Evolutionary conservation across 805 yeast species (phyloP).

Genomic region (Priceomyces haplophilus): DNA sequence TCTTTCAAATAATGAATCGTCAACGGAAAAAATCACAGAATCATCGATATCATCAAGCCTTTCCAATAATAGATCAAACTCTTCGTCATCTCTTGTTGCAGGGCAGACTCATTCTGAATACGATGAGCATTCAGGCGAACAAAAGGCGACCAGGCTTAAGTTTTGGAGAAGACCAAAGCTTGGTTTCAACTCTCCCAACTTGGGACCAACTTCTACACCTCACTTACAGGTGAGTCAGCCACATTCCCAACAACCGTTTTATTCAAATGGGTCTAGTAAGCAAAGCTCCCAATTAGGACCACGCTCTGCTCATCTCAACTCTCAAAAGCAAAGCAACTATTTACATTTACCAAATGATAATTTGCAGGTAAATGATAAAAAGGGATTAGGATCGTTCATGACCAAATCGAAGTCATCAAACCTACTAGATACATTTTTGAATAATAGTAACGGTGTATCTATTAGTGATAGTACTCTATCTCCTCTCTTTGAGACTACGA

Average conservation of each 20-base stretch:
- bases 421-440: constrained; percentile 36
- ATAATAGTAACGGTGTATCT: constrained; percentile 11
- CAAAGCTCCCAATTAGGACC: constrained; percentile 6
- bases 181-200: constrained; percentile 18
- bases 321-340: constrained; percentile 1
- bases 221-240: background rate
- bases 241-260: constrained; percentile 7
- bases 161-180: constrained; percentile 46
- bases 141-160: constrained; percentile 41
- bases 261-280: constrained; percentile 6
- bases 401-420: constrained; percentile 49
- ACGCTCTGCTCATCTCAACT: constrained; percentile 6
- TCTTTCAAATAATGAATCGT: constrained; percentile 2
- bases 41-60: constrained; percentile 2
- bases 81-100: constrained; percentile 15
- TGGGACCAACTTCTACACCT: constrained; percentile 6
- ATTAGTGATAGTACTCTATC: constrained; percentile 12
- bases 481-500: constrained; percentile 48
- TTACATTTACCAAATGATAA: constrained; percentile 10
- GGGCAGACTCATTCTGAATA: constrained; percentile 7
- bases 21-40: background rate
- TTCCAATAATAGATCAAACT: constrained; percentile 11
- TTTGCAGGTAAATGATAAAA: constrained; percentile 9
- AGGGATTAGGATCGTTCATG: constrained; percentile 18
- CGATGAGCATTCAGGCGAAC: constrained; percentile 18